Conservation (phyloP, 164 flowering plant species). For the Buxus sempervirens region DNA sequence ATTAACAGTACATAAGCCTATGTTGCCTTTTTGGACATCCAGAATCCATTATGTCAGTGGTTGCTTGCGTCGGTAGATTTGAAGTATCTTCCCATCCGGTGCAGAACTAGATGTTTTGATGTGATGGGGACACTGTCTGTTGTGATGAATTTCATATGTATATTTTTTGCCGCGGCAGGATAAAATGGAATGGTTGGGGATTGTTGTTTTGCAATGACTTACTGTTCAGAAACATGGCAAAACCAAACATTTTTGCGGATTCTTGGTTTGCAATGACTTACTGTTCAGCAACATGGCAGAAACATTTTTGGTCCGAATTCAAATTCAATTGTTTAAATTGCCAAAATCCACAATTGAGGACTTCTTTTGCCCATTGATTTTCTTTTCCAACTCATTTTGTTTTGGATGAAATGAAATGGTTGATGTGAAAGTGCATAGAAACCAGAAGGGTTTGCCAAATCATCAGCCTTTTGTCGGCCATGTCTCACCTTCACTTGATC, state of each 20-base stretch:
- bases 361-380: background rate
- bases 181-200: background rate
- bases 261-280: no score
- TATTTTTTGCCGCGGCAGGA: background rate
- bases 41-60: background rate
- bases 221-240: background rate
- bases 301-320: background rate
- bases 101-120: background rate
- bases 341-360: background rate
- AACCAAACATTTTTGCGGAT: background rate
- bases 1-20: background rate
- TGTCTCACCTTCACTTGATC: no score
- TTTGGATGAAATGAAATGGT: background rate
- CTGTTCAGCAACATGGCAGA: background rate
- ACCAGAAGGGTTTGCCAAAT: no score
- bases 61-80: background rate
- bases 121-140: background rate
- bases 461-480: no score
- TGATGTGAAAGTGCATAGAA: no score
- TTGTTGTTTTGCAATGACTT: no score
- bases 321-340: background rate
- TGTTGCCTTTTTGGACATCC: slow-evolving; percentile 8
- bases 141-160: background rate
- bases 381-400: background rate
- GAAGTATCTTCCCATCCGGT: background rate